Evolutionary conservation across 108 stramenopile species (phyloP).

Genomic region (Bacterosira constricta): DNA sequence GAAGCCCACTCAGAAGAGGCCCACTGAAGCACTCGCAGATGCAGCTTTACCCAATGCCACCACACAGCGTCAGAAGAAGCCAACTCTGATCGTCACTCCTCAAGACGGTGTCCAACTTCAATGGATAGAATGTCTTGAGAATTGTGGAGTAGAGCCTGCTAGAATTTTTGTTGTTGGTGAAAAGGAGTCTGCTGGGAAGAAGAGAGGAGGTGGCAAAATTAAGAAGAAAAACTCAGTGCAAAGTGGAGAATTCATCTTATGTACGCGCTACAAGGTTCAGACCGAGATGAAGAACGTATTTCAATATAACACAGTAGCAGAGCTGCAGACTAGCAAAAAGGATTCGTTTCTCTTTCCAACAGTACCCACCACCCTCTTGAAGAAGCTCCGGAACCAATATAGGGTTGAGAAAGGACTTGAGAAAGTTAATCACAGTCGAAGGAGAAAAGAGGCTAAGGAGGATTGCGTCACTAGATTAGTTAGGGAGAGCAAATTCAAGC

Average conservation of each 20-base stretch:
- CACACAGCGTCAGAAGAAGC: constrained; percentile 14
- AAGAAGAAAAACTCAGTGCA: constrained; percentile 18
- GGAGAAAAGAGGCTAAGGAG: constrained; percentile 1
- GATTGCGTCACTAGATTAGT: constrained; percentile 28
- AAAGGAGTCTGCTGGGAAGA: background rate
- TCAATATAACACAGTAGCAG: background rate
- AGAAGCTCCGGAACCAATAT: constrained; percentile 38
- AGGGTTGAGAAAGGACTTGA: constrained; percentile 30
- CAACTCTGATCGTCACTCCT: constrained; percentile 47
- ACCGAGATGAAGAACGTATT: constrained; percentile 28
- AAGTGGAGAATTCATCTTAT: constrained; percentile 20
- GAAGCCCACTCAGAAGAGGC: too few species aligned
- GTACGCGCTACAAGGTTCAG: constrained; percentile 42
- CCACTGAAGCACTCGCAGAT: too few species aligned
- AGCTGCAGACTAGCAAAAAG: background rate
- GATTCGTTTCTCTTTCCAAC: constrained; percentile 19
- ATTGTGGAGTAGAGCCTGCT: constrained; percentile 23
- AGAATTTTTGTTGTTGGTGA: constrained; percentile 18
- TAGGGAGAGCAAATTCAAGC: constrained; percentile 9
- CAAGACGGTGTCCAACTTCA: constrained; percentile 50
- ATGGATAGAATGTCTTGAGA: constrained; percentile 41
- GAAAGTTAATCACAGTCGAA: background rate
- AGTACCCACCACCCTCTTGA: constrained; percentile 10
- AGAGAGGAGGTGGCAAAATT: background rate
- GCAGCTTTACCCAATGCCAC: background rate